Base-by-base conservation (phyloP, 176 grass and related monocot genomes). In the Juncus inflexus region DNA sequence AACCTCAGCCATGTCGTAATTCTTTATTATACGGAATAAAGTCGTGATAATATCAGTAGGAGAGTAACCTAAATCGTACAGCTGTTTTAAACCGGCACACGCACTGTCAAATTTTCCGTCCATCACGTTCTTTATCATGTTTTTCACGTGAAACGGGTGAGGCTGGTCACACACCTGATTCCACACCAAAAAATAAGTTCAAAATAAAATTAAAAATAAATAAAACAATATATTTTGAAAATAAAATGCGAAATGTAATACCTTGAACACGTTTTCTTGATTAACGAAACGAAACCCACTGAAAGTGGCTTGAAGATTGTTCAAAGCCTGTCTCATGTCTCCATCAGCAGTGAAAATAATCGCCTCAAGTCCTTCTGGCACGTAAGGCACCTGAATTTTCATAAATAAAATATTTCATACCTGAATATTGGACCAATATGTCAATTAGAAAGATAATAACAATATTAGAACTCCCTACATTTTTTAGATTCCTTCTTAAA, bases 331-430 rank as follows among this genome's bases (percentile, higher is more conserved):
- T 37, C 95, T 90, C 95, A 99, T 92, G 65, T 99, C 95, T 59
- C 89, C 89, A 74, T 99, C 95, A 80, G 89, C 95, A 70, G 89
- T 99, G 75, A 99, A 90, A 53, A 99, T 99, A 53, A 99, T 89
- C 65, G 95, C 95, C 68, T 99, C 95, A 38, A 99, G 85, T 3
- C 89, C 89, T 74, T 99, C 89, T 58, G 85, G 80, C 72, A 90
- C 89, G 64, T 94, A 86, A 62, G 95, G 83, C 35, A 99, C 95
- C 89, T 94, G 64, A 39, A 15, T 35, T 14, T 68, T n/a, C 4
- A 69, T 12, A 56, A 36, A 41, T 40, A 0, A 28, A 28, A 0
- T 1, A 28, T 0, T 28, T 28, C 19, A 28, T n/a, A n/a, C n/a
- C n/a, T n/a, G n/a, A n/a, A n/a, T n/a, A n/a, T n/a, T n/a, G n/a